Base-by-base conservation (phyloP, 208 protist genomes). In the Trypanosoma brucei region DNA sequence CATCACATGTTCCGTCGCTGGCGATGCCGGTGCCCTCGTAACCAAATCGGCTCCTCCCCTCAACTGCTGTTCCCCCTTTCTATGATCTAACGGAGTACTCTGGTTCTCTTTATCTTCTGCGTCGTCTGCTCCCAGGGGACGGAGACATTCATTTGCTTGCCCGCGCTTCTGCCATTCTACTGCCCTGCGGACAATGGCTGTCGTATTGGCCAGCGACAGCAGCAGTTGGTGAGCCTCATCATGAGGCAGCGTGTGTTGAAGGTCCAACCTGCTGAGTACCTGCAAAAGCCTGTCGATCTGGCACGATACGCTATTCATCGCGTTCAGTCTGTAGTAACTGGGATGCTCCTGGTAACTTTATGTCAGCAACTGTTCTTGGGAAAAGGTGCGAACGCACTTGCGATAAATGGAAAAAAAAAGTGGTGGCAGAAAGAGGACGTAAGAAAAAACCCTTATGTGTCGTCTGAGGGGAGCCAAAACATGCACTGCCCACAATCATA, bases 241-340 rank as follows among this genome's bases (percentile, higher is more conserved):
- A 3, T 78, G 75, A 6, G 56, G 8, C 22, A 76, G 31, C 38
- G 35, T 64, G 39, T 33, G 57, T 50, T 68, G 62, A 33, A 59
- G 49, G 33, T 81, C 71, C 7, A 87, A 68, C 8, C 62, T 55
- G 45, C 59, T 65, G 9, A 83, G 63, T 14, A 68, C 74, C 33
- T 58, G 53, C 31, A 72, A 36, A 0, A 87, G 75, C 62, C 75
- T 68, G 42, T 76, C 70, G 2, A 84, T 65, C 52, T 87, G 81
- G 36, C 67, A 75, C 38, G 45, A 51, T 7, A 84, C 67, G 1
- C 81, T 75, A 51, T 84, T 70, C 81, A 87, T 72, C 11, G 30
- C 11, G 31, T n/a, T 8, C 8, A n/a, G 44, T 8, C 44, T 8
- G 44, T 48, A 48, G 14, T 30, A 11, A 33, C 30, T 11, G 51